phyloP scores from a whole-genome alignment of 2,329 filamentous ascomycete species.

The Ramularia endophylla region DNA sequence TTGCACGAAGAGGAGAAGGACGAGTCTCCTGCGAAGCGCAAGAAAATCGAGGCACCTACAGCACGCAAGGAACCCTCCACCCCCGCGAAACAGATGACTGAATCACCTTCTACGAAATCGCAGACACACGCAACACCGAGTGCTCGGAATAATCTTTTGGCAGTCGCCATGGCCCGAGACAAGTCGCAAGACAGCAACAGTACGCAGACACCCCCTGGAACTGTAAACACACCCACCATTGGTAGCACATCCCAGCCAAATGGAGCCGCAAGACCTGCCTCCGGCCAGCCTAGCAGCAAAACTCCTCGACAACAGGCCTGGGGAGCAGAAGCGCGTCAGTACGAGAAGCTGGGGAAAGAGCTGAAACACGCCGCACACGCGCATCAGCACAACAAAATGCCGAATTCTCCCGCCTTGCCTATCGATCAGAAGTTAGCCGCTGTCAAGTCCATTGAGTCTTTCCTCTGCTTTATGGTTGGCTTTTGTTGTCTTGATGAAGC shows the following conservation, averaged over 20 bases:
- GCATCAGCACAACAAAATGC: slow-evolving; percentile 17
- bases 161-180: slow-evolving; percentile 22
- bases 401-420: slow-evolving; percentile 2
- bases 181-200: slow-evolving; percentile 20
- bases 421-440: slow-evolving; percentile 28
- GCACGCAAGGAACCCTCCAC: slow-evolving; percentile 21
- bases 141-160: slow-evolving; percentile 24
- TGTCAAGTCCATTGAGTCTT: slow-evolving; percentile 40
- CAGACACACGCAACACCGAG: slow-evolving; percentile 22
- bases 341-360: slow-evolving; percentile 38
- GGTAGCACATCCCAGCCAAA: slow-evolving; percentile 10
- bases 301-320: slow-evolving; percentile 32
- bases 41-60: slow-evolving; percentile 16
- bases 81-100: slow-evolving; percentile 17
- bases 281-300: slow-evolving; percentile 19
- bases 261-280: slow-evolving; percentile 15
- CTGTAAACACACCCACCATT: slow-evolving; percentile 19
- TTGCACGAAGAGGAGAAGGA: slow-evolving; percentile 9
- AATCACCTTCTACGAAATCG: slow-evolving; percentile 20
- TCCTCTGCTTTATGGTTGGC: slow-evolving; percentile 34
- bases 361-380: slow-evolving; percentile 43
- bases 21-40: slow-evolving; percentile 22
- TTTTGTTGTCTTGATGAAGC: slow-evolving; percentile 30
- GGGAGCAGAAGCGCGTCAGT: slow-evolving; percentile 34
- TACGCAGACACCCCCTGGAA: slow-evolving; percentile 21